These are phyloP conservation scores for Venturiaceae sp. DNA, from an alignment of 2,329 filamentous ascomycete genomes.

Conservation along the genomic window DNA sequence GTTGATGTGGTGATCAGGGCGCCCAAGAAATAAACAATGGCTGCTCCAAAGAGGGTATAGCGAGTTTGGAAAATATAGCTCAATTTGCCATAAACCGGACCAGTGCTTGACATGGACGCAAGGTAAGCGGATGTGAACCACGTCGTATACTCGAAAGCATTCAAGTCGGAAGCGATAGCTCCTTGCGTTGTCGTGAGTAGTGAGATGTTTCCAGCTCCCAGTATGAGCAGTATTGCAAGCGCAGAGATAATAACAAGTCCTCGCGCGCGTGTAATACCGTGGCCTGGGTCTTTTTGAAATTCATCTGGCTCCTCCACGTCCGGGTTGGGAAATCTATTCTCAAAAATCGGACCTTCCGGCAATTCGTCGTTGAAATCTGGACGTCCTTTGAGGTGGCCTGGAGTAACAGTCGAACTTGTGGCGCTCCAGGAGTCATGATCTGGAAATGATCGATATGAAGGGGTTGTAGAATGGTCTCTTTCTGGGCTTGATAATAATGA, in stretches of 20 bases:
- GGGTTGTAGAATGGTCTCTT: background rate
- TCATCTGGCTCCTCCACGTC: background rate
- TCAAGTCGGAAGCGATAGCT: conserved; percentile 62
- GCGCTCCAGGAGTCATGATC: conserved; percentile 5
- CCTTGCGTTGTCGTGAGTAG: conserved; percentile 76
- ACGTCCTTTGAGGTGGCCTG: background rate
- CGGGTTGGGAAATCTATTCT: background rate
- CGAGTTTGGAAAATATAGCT: conserved; percentile 65
- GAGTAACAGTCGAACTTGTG: conserved; percentile 2
- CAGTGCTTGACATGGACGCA: conserved; percentile 48
- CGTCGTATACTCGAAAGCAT: conserved; percentile 61
- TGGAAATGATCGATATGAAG: conserved; percentile 6
- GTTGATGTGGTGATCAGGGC: conserved; percentile 56
- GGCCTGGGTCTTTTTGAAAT: background rate
- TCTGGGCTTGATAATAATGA: background rate
- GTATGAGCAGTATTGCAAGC: background rate
- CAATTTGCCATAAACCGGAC: conserved; percentile 62
- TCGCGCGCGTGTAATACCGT: background rate
- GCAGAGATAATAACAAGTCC: background rate
- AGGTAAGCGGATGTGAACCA: conserved; percentile 79
- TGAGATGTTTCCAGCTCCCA: conserved; percentile 58
- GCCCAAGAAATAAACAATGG: conserved; percentile 50
- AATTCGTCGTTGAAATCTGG: background rate
- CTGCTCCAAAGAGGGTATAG: conserved; percentile 52
- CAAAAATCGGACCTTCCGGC: background rate